Base-by-base conservation (phyloP, 176 grass and related monocot species). In the Oryza glumipatula region DNA sequence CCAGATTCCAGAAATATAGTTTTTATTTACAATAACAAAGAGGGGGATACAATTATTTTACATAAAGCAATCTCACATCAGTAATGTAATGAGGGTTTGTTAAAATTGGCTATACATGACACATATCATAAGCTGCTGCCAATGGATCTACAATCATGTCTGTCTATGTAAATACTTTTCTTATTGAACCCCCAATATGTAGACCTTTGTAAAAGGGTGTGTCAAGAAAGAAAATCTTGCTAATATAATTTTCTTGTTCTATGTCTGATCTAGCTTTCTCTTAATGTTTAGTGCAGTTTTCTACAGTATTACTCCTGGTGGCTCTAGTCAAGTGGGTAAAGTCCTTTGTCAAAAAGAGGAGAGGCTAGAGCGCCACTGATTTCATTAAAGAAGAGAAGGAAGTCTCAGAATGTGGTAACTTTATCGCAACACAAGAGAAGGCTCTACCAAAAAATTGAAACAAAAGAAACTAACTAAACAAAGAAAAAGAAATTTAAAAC, bases 21-120 rank as follows among this genome's bases (percentile, higher is more conserved):
- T 72, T 30, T 28, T 38, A 44, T 8, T 47, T 84, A 28, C 12
- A n/a, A 63, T 49, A 76, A 65, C 51, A 84, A 17, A 88, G 58
- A 66, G 22, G 4, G 68, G n/a, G 9, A 8, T 41, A 65, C 5
- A 4, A 70, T 77, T 70, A 73, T 33, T 23, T 23, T 63, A 58
- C 54, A 58, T n/a, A n/a, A 39, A 75, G 51, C 49, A 74, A 26
- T 10, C 23, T 51, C 17, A 58, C 21, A 64, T 17, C 49, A 70
- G 36, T 45, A 72, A 26, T 38, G 39, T 44, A 83, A 72, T 4
- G 1, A 75, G 73, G 8, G 24, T 21, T 10, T 46, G 58, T 21
- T 4, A 54, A 33, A 35, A 15, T 35, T 54, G 16, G 24, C 35
- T 5, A 11, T 78, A 78, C 22, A 54, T 6, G 11, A 78, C 52